A percentile compares a stretch with the other conserved stretches of the same genome.
Evolutionary conservation across 75 land plant species (phyloP).

Genomic region (Cupressus sempervirens): DNA sequence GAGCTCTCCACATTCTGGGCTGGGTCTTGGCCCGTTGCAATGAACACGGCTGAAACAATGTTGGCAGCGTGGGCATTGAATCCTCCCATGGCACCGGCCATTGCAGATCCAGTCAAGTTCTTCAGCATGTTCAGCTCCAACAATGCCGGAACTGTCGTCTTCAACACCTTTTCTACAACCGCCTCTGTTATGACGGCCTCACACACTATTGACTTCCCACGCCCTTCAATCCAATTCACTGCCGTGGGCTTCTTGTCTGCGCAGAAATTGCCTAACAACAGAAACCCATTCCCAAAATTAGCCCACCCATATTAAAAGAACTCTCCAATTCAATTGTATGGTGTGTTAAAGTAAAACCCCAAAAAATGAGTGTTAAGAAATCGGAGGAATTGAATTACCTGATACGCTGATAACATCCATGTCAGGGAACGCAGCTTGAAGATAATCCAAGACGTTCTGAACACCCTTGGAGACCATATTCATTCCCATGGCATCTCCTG

Average conservation of each 20-base stretch:
- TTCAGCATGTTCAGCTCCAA: slow-evolving; percentile 87
- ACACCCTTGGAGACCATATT: slow-evolving; percentile 96
- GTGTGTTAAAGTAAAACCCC: background rate
- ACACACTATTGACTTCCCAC: slow-evolving; percentile 82
- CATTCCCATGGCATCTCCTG: slow-evolving; percentile 98
- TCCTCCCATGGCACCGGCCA: too few relatives aligned
- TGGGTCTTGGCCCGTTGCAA: slow-evolving; percentile 83
- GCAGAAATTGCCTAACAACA: too few relatives aligned
- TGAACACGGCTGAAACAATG: slow-evolving; percentile 66
- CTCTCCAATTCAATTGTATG: too few relatives aligned
- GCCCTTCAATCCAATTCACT: slow-evolving; percentile 76
- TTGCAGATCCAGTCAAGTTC: slow-evolving; percentile 23
- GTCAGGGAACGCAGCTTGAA: too few relatives aligned
- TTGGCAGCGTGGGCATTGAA: slow-evolving; percentile 30
- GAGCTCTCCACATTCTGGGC: too few relatives aligned
- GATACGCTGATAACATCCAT: too few relatives aligned
- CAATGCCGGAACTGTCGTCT: slow-evolving; percentile 68
- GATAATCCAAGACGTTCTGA: slow-evolving; percentile 28
- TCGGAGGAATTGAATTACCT: slow-evolving; percentile 38
- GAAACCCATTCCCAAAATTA: background rate
- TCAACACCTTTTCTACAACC: slow-evolving; percentile 15
- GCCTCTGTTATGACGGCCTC: slow-evolving; percentile 32
- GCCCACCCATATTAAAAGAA: background rate
- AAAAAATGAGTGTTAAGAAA: slow-evolving; percentile 54
- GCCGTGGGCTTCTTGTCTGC: slow-evolving; percentile 16